Percentiles rank a stretch among this genome's conserved stretches.
These are phyloP conservation scores for Suhomyces chickasaworum DNA, from an alignment of 1,139 yeast species.

Conservation along the genomic window DNA sequence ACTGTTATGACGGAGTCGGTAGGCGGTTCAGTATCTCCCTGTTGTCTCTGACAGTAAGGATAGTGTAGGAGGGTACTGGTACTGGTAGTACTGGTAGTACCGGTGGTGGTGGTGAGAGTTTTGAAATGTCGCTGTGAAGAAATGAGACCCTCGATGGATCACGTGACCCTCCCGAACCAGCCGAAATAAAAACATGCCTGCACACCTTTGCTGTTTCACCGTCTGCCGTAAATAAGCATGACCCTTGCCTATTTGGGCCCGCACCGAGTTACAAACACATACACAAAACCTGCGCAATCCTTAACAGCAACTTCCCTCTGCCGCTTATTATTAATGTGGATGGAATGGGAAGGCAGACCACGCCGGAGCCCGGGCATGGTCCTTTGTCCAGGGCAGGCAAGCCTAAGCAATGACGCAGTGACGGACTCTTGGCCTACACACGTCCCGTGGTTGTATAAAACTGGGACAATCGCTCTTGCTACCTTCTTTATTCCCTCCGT, in stretches of 20 bases:
- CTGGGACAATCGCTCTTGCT: neutral
- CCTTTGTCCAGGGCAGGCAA: neutral
- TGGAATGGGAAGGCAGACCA: constrained; percentile 9
- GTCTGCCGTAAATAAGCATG: constrained; percentile 17
- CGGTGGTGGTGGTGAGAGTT: too few relatives aligned
- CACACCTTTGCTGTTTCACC: constrained; percentile 15
- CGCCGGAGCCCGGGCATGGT: neutral
- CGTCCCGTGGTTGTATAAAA: constrained; percentile 9
- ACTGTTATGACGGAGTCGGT: too few relatives aligned
- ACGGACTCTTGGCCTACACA: constrained; percentile 4
- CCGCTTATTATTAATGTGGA: constrained; percentile 11
- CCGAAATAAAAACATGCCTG: constrained; percentile 19
- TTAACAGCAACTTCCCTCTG: constrained; percentile 9
- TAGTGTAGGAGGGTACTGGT: too few relatives aligned
- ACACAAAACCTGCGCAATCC: constrained; percentile 13
- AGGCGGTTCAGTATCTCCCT: too few relatives aligned
- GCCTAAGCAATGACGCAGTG: constrained; percentile 9
- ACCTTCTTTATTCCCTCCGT: neutral
- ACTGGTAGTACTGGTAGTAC: too few relatives aligned
- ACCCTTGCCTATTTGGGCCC: constrained; percentile 19
- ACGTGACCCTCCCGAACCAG: constrained; percentile 21
- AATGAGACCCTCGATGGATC: neutral
- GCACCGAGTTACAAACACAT: constrained; percentile 9
- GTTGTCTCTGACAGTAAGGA: too few relatives aligned
- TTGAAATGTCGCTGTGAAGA: too few relatives aligned